phyloP scores from a whole-genome alignment of 306 rosid genomes.

The Prunus fruticosa region DNA sequence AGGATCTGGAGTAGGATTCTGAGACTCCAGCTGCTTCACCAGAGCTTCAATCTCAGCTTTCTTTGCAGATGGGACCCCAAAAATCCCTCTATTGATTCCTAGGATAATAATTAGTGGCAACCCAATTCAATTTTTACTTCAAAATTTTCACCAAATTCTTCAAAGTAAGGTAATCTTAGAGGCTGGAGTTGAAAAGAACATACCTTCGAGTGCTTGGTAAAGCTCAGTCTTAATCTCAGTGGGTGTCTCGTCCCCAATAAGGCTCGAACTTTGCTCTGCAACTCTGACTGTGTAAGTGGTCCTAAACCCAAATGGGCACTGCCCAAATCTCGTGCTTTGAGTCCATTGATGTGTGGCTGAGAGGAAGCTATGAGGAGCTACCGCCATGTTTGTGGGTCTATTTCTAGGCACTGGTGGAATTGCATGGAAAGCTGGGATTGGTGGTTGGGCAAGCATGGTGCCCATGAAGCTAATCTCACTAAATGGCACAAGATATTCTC shows the following conservation, averaged over 20 bases:
- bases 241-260: slow-evolving; percentile 49
- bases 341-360: slow-evolving; percentile 24
- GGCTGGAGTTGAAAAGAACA: neutral
- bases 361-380: slow-evolving; percentile 31
- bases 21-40: slow-evolving; percentile 64
- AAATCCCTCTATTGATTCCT: slow-evolving; percentile 81
- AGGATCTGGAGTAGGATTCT: slow-evolving; percentile 73
- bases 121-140: slow-evolving; percentile 23
- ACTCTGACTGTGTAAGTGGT: slow-evolving; percentile 38
- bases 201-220: slow-evolving; percentile 64
- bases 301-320: slow-evolving; percentile 40
- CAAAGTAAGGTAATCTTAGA: neutral
- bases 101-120: slow-evolving; percentile 17
- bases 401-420: slow-evolving; percentile 25
- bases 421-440: slow-evolving; percentile 37
- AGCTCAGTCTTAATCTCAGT: slow-evolving; percentile 47
- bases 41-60: slow-evolving; percentile 62
- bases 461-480: slow-evolving; percentile 37
- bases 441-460: slow-evolving; percentile 37
- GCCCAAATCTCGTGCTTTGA: slow-evolving; percentile 38
- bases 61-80: slow-evolving; percentile 72
- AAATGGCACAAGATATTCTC: too few relatives aligned
- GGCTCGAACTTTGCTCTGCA: slow-evolving; percentile 40
- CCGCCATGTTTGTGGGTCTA: slow-evolving; percentile 27
- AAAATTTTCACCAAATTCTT: slow-evolving; percentile 1